A percentile compares a stretch with the other conserved stretches of the same genome.
Evolutionary conservation across 2,329 filamentous ascomycete genomes (phyloP).

Genomic region (Calonectria pteridis): DNA sequence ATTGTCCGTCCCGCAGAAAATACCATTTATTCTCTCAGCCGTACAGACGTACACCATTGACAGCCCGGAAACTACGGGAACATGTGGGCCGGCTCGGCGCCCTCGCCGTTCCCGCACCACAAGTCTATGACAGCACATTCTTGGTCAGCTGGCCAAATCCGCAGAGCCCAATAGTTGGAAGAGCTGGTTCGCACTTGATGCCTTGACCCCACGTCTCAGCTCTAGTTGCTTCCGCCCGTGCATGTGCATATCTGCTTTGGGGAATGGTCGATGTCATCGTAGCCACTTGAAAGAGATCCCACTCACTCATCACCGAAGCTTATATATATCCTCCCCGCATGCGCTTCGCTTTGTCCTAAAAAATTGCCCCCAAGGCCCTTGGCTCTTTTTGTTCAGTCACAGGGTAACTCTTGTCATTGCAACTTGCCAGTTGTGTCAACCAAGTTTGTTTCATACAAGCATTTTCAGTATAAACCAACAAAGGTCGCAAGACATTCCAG

Average conservation of each 20-base stretch:
- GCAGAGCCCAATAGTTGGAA: not conserved
- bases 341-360: not conserved
- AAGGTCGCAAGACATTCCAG: not conserved
- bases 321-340: not conserved
- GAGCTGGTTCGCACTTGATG: not conserved
- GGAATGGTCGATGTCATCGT: conserved; percentile 4
- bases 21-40: not conserved
- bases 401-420: not conserved
- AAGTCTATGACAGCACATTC: not conserved
- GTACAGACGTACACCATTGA: not conserved
- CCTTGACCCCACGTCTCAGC: not conserved
- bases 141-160: conserved; percentile 16
- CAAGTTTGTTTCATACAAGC: not conserved
- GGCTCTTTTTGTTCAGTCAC: not conserved
- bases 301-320: not conserved
- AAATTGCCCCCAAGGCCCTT: not conserved
- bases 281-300: conserved; percentile 14
- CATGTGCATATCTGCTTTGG: conserved; percentile 6
- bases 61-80: not conserved
- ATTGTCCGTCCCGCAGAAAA: not conserved
- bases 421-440: not conserved
- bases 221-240: not conserved
- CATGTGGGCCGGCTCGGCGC: conserved; percentile 20
- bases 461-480: not conserved
- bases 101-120: conserved; percentile 10